Base-by-base conservation (phyloP, 169 alveolate genomes). In the Theileria orientalis region DNA sequence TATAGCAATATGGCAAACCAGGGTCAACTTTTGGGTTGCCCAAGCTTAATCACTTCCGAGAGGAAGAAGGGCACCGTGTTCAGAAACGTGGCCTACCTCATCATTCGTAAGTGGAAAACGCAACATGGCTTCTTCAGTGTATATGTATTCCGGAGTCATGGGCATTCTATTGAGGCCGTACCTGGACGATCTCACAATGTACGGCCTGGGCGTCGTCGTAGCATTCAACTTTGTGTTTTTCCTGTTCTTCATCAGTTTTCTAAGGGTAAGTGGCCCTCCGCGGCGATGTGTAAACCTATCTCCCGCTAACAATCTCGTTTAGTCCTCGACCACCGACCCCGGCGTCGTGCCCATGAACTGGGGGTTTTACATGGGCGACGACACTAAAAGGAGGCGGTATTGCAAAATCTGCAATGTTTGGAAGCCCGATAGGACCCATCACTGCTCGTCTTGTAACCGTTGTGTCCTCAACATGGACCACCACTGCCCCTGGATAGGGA, bases 401-500 rank as follows among this genome's bases (percentile, higher is more conserved):
- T 97, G 99, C 86, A 87, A 95, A 62, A 95, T 94, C 73, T 97
- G 99, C 84, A 95, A 96, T 88, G 97, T 95, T 9, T 96, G 98
- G 96, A 97, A 96, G 79, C 99, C 99, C 0, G 99, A 96, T 72
- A 90, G 99, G 67, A 94, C 99, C 19, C 99, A 97, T 75, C 99
- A 98, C 83, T 98, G 99, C 83, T 94, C 98, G 5, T 94, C 93
- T 13, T 97, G 99, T 84, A 95, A 95, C 79, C 83, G 98, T 71
- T 97, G 95, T 83, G 98, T 96, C 23, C 86, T 96, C 75, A 95
- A 94, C 76, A 96, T 97, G 99, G 99, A 97, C 64, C 99, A 97
- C 86, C 99, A 97, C 76, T 97, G 99, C 78, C 99, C 99, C 27
- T 97, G 99, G 99, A 94, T 97, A 44, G 95, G 95, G 84, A 97